Base-by-base conservation (phyloP, 495 filamentous ascomycete species). In the Rhypophila decipiens region DNA sequence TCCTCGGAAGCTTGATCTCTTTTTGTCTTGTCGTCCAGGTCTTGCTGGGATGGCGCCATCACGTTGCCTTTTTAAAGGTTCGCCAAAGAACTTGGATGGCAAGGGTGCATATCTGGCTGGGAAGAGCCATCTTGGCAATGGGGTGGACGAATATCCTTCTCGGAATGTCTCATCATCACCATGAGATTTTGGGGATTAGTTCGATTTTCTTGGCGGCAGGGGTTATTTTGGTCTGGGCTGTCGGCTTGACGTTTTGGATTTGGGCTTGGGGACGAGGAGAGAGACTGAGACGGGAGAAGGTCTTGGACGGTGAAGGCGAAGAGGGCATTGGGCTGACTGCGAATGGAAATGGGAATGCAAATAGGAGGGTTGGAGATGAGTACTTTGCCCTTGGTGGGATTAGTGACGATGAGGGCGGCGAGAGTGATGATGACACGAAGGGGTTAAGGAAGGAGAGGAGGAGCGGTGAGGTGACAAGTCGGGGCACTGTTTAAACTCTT, bases 1-100 rank as follows among this genome's bases (percentile, higher is more conserved):
- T 42, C 50, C 9, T 56, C 10, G 61, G 61, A 9, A 27, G 50
- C 1, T 43, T 10, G 1, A 44, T 64, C 20, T 43, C 47, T 1
- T 2, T 48, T 1, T 18, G 40, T 20, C 29, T 63, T 1, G 34
- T 33, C 0, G 27, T 54, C 5, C 61, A 65, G 52, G 46, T 22
- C 10, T 21, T 64, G 1, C 37, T 65, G 17, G 61, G 61, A 5
- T 65, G 61, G 61, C 46, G 61, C 34, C 61, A 65, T 19, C 61
- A 65, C 37, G 29, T 59, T 20, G 50, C 35, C 19, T 65, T 64
- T 35, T 2, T 64, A 24, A 39, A 47, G 34, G 42, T 60, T 2
- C 42, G 47, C 11, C 36, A 54, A 24, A 27, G 57, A 34, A 65
- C 57, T 10, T 60, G 57, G 60, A 49, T 65, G 4, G 58, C 61